Base-by-base conservation (phyloP, 768 basidiomycete genomes). In the Coprinopsis sp. region DNA sequence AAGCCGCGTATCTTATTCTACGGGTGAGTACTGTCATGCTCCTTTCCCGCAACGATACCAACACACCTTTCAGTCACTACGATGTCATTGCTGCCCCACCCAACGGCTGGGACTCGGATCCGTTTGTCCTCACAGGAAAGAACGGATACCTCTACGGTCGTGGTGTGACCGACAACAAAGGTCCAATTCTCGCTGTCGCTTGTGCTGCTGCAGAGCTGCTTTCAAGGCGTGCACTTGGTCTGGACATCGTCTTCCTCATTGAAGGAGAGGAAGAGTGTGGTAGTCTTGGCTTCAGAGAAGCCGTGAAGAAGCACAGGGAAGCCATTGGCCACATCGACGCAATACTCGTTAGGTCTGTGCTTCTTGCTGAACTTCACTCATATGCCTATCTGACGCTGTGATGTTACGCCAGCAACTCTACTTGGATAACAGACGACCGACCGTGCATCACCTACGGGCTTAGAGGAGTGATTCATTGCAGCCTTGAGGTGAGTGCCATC, bases 181-280 rank as follows among this genome's bases (percentile, higher is more conserved):
- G 95, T 0, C 96, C 96, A 0, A 84, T 96, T 37, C 75, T 98
- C 50, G 92, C 94, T 1, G 77, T 84, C 13, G 96, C 95, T 0
- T 90, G 82, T 54, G 96, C 96, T 1, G 91, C 85, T 10, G 88
- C 92, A 0, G 81, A 88, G 18, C 62, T 98, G 34, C 76, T 93
- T 3, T 71, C 81, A 22, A 70, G 72, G 11, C 74, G 91, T 1
- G 77, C 82, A 10, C 77, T 99, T 2, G 89, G 79, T 19, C 75
- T 93, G 0, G 96, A 99, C 58, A 62, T 99, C 1, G 82, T 97
- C 4, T 82, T 98, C 61, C 64, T 97, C 42, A 82, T 98, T 13
- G 96, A 99, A 65, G 96, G 96, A 0, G 95, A 98, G 61, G 96
- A 96, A 61, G 96, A 99, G 62, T 82, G 81, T n/a, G 95, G 95